Evolutionary conservation across 352 stramenopile species (phyloP).

Genomic region (Pythium rishiriense): DNA sequence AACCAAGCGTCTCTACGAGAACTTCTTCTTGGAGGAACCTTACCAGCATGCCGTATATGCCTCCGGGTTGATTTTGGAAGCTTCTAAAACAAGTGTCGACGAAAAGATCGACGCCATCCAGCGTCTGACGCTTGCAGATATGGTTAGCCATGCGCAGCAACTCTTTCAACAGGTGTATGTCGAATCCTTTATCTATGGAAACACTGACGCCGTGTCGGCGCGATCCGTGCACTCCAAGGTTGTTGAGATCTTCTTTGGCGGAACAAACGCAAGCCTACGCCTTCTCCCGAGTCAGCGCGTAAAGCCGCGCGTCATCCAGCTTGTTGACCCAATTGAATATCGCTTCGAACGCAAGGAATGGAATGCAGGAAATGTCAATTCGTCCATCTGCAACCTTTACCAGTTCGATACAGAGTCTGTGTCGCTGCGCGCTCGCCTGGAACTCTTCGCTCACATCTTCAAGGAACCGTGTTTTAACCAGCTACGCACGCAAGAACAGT

Average conservation of each 20-base stretch:
- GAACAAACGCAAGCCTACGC: conserved; percentile 32
- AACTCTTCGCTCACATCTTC: conserved; percentile 86
- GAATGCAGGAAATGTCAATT: conserved; percentile 78
- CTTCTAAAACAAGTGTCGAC: conserved; percentile 76
- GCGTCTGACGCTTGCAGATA: conserved; percentile 47
- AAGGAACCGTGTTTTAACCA: conserved; percentile 92
- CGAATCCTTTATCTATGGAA: conserved; percentile 75
- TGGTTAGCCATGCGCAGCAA: conserved; percentile 49
- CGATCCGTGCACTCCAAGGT: conserved; percentile 46
- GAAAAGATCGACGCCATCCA: conserved; percentile 83
- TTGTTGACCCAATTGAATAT: conserved; percentile 50
- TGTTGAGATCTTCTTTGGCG: conserved; percentile 42
- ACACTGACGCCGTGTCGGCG: conserved; percentile 38
- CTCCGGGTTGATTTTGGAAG: conserved; percentile 73
- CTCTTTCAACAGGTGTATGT: conserved; percentile 77
- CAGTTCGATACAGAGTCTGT: conserved; percentile 61
- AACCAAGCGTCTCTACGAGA: conserved; percentile 82
- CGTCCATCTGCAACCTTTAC: conserved; percentile 68
- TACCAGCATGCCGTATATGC: conserved; percentile 91
- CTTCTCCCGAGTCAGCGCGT: conserved; percentile 47
- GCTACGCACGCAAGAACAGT: conserved; percentile 91
- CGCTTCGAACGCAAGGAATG: conserved; percentile 54
- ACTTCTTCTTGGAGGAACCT: conserved; percentile 87
- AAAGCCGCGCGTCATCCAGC: conserved; percentile 60
- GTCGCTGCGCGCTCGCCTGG: conserved; percentile 45